Evolutionary conservation across 768 basidiomycete species (phyloP).

Genomic region (Aureoboletus auriporus): DNA sequence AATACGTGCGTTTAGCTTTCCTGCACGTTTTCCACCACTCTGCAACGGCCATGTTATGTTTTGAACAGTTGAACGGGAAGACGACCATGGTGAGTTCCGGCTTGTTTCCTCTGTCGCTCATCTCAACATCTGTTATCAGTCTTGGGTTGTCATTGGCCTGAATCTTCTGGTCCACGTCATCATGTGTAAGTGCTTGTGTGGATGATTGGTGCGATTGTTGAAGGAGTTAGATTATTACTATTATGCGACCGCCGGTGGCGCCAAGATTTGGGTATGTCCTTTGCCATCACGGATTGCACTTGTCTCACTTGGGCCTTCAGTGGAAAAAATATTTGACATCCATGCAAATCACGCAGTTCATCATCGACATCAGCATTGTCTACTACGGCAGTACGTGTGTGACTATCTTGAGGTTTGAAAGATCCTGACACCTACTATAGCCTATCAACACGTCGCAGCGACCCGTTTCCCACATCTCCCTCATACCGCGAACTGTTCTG

Average conservation of each 20-base stretch:
- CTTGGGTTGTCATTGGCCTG: constrained; percentile 91
- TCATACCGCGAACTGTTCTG: constrained; percentile 78
- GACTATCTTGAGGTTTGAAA: background rate
- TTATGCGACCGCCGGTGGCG: constrained; percentile 95
- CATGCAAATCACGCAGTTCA: constrained; percentile 95
- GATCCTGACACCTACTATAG: constrained; percentile 26
- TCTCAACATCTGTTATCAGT: constrained; percentile 44
- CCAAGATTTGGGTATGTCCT: constrained; percentile 83
- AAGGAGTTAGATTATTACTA: constrained; percentile 87
- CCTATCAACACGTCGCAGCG: constrained; percentile 79
- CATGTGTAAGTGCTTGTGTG: constrained; percentile 74
- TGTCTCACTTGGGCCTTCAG: constrained; percentile 36
- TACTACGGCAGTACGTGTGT: constrained; percentile 88
- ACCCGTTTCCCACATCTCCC: constrained; percentile 64
- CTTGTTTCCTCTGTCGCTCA: background rate
- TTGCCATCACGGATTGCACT: background rate
- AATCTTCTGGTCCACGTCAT: constrained; percentile 93
- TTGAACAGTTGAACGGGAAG: constrained; percentile 88
- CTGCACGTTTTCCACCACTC: constrained; percentile 99
- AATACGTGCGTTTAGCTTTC: constrained; percentile 57
- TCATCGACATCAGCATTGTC: constrained; percentile 85
- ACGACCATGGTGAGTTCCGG: constrained; percentile 78
- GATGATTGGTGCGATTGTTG: background rate
- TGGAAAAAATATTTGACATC: constrained; percentile 99
- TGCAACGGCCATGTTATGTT: constrained; percentile 94